These are phyloP conservation scores for Auxenochlorella protothecoides DNA, from an alignment of 139 green algal species.

Conservation along the genomic window DNA sequence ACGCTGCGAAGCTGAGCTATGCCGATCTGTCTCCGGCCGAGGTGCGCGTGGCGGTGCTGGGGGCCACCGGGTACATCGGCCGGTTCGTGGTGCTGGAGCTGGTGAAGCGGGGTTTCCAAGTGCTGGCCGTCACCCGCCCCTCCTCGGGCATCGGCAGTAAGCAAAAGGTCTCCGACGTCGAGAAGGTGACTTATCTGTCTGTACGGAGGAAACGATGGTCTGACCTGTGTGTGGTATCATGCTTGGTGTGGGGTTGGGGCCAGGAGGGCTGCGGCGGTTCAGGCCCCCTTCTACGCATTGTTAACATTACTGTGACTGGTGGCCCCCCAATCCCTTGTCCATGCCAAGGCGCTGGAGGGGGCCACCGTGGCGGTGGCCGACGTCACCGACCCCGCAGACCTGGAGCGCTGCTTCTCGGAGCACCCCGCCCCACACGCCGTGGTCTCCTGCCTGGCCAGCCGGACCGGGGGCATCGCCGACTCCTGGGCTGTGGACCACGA, in stretches of 20 bases:
- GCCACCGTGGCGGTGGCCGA: no score
- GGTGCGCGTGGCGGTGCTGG: constrained; percentile 81
- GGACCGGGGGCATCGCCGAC: constrained; percentile 85
- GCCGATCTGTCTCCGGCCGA: constrained; percentile 21
- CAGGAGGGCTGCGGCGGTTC: no score
- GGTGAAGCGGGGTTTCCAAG: constrained; percentile 55
- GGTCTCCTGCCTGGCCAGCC: constrained; percentile 88
- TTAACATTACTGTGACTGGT: no score
- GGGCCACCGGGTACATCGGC: constrained; percentile 96
- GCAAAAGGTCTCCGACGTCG: constrained; percentile 55
- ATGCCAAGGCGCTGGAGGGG: no score
- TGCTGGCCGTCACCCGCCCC: constrained; percentile 76
- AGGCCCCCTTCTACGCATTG: no score
- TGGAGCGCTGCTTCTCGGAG: no score
- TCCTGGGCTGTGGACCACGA: constrained; percentile 96
- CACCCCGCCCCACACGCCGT: constrained; percentile 61
- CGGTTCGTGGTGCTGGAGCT: constrained; percentile 68
- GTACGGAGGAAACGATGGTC: no score
- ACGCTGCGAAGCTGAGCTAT: constrained; percentile 1
- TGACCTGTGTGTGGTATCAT: no score
- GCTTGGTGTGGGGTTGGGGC: no score
- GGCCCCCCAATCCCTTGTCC: no score
- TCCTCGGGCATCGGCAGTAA: constrained; percentile 88
- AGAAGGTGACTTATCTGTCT: constrained; percentile 29
- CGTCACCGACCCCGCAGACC: no score